phyloP scores from a whole-genome alignment of 768 basidiomycete species.

The Neoboletus magnificus region DNA sequence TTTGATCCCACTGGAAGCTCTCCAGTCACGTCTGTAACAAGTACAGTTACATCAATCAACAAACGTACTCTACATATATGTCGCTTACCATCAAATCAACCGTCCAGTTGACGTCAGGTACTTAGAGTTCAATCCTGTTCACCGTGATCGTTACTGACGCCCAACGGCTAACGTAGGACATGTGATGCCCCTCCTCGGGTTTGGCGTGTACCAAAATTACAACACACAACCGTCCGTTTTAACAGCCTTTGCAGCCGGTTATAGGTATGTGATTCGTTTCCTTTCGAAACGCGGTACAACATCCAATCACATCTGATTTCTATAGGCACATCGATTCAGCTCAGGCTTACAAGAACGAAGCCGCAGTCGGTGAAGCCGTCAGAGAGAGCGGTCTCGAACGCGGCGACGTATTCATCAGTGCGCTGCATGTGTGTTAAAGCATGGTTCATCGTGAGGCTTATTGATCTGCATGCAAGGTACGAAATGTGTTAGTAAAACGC shows the following conservation, averaged over 20 bases:
- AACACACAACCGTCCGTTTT: slow-evolving; percentile 51
- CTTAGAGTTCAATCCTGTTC: slow-evolving; percentile 9
- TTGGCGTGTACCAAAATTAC: slow-evolving; percentile 70
- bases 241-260: slow-evolving; percentile 65
- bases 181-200: slow-evolving; percentile 62
- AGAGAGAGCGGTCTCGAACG: slow-evolving; percentile 53
- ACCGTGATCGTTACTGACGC: slow-evolving; percentile 1
- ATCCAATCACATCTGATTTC: not conserved
- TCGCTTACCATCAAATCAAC: slow-evolving; percentile 31
- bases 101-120: slow-evolving; percentile 37
- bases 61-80: slow-evolving; percentile 12
- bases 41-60: slow-evolving; percentile 15
- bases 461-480: slow-evolving; percentile 45
- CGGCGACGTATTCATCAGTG: slow-evolving; percentile 71
- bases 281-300: not conserved
- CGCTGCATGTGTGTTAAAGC: slow-evolving; percentile 14
- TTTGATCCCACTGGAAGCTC: not conserved
- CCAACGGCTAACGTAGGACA: slow-evolving; percentile 37
- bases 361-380: slow-evolving; percentile 56
- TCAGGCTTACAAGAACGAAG: slow-evolving; percentile 65
- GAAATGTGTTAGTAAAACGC: slow-evolving; percentile 54
- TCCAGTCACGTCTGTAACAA: not conserved
- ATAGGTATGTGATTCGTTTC: slow-evolving; percentile 39
- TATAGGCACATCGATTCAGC: slow-evolving; percentile 72
- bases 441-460: slow-evolving; percentile 1